Evolutionary conservation across 495 filamentous ascomycete species (phyloP).

Genomic region (Alectoria sarmentosa): DNA sequence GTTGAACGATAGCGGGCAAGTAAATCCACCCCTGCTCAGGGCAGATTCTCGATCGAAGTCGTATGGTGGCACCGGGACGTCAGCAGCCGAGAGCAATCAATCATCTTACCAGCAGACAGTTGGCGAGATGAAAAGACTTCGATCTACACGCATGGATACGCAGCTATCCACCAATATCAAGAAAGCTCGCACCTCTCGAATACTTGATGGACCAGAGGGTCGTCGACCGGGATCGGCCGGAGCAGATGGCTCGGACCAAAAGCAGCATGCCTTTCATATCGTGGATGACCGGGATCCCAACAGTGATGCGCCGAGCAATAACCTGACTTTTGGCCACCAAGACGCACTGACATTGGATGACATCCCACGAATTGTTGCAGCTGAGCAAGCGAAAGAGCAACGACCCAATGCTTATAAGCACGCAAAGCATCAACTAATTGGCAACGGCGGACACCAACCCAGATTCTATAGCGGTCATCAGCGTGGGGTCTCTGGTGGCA

Average conservation of each 20-base stretch:
- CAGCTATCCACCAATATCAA: conserved; percentile 86
- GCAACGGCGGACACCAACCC: conserved; percentile 53
- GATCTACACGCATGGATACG: conserved; percentile 89
- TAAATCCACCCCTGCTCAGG: conserved; percentile 46
- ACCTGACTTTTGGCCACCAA: conserved; percentile 79
- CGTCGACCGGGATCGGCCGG: conserved; percentile 75
- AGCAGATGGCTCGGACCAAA: conserved; percentile 51
- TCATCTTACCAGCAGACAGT: conserved; percentile 92
- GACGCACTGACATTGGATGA: conserved; percentile 92
- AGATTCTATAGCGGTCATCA: conserved; percentile 68
- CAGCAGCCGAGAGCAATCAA: conserved; percentile 45
- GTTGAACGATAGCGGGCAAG: conserved; percentile 33
- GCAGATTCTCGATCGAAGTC: conserved; percentile 68
- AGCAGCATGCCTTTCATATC: conserved; percentile 63
- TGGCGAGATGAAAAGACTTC: conserved; percentile 83
- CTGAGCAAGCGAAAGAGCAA: conserved; percentile 90
- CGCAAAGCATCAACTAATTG: conserved; percentile 66
- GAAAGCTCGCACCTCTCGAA: conserved; percentile 81
- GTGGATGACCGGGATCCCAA: conserved; percentile 71
- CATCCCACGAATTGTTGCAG: conserved; percentile 93
- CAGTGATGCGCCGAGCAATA: conserved; percentile 62
- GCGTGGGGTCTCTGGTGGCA: conserved; percentile 64
- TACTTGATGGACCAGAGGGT: conserved; percentile 87
- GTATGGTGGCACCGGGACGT: conserved; percentile 58
- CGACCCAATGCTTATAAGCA: conserved; percentile 76